Evolutionary conservation across 2,329 filamentous ascomycete species (phyloP).

Genomic region (Whalleya microplaca): DNA sequence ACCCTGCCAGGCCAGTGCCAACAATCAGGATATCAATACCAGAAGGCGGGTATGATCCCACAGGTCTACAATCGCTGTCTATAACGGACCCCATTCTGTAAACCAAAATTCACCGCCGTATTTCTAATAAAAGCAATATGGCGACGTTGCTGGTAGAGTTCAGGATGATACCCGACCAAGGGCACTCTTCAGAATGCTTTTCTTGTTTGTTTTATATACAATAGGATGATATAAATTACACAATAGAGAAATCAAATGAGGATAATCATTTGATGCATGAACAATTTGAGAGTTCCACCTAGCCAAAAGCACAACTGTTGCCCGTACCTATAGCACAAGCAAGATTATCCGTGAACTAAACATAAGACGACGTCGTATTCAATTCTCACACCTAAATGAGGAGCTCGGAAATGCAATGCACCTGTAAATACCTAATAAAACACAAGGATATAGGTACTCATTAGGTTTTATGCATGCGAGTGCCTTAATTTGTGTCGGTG

Average conservation of each 20-base stretch:
- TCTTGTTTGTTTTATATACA: background rate
- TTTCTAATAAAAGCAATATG: background rate
- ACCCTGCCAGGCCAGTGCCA: slow-evolving; percentile 61
- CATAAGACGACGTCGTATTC: background rate
- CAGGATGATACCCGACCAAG: background rate
- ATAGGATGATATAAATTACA: too few species aligned
- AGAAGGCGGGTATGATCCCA: slow-evolving; percentile 54
- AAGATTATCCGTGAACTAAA: background rate
- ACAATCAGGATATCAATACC: slow-evolving; percentile 56
- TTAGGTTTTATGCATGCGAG: background rate
- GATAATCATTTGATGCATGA: background rate
- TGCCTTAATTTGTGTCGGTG: background rate
- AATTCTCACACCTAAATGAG: background rate
- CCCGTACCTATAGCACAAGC: background rate
- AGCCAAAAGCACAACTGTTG: background rate
- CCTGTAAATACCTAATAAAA: background rate
- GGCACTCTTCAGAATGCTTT: too few species aligned
- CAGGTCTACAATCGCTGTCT: slow-evolving; percentile 46
- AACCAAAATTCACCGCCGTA: background rate
- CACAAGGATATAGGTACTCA: background rate
- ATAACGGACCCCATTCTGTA: slow-evolving; percentile 32
- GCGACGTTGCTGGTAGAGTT: too few species aligned
- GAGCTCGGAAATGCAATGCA: background rate
- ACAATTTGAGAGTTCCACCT: background rate
- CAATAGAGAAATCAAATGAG: background rate